phyloP scores from a whole-genome alignment of 1,284 basidiomycete genomes.

The Tilletia setariae region DNA sequence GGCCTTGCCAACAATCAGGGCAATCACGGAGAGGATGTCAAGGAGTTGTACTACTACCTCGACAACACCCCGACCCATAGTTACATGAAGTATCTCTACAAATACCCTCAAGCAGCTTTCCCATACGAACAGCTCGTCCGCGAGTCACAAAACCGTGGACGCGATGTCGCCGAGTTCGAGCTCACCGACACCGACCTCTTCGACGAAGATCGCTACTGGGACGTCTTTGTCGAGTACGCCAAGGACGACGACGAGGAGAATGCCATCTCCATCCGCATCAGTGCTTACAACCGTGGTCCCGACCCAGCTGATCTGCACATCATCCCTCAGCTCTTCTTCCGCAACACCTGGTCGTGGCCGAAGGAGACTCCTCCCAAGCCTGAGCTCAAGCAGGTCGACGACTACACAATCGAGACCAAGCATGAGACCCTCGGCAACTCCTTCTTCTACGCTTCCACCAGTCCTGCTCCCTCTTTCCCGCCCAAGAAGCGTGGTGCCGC shows the following conservation, averaged over 20 bases:
- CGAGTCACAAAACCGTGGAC: slow-evolving; percentile 76
- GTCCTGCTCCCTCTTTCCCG: slow-evolving; percentile 79
- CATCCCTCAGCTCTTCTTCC: slow-evolving; percentile 92
- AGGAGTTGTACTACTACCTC: slow-evolving; percentile 96
- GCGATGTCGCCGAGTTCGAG: slow-evolving; percentile 87
- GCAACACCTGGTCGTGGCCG: slow-evolving; percentile 96
- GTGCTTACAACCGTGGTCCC: slow-evolving; percentile 91
- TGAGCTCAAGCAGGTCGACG: slow-evolving; percentile 62
- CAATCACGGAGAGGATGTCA: slow-evolving; percentile 98
- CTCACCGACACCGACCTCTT: slow-evolving; percentile 87
- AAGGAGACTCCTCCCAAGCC: slow-evolving; percentile 75
- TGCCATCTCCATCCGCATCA: slow-evolving; percentile 86
- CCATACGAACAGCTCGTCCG: slow-evolving; percentile 89
- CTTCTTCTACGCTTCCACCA: slow-evolving; percentile 83
- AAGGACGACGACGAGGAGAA: slow-evolving; percentile 91
- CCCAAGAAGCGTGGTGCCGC: slow-evolving; percentile 60
- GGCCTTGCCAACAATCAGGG: slow-evolving; percentile 86
- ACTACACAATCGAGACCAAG: slow-evolving; percentile 61
- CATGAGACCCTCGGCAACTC: slow-evolving; percentile 62
- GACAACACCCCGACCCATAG: slow-evolving; percentile 97
- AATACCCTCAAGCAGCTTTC: slow-evolving; percentile 86
- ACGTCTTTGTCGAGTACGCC: slow-evolving; percentile 79
- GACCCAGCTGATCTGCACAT: slow-evolving; percentile 93
- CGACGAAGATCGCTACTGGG: slow-evolving; percentile 94
- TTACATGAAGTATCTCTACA: slow-evolving; percentile 99